phyloP scores from a whole-genome alignment of 1,284 basidiomycete genomes.

The Hemileia vastatrix region DNA sequence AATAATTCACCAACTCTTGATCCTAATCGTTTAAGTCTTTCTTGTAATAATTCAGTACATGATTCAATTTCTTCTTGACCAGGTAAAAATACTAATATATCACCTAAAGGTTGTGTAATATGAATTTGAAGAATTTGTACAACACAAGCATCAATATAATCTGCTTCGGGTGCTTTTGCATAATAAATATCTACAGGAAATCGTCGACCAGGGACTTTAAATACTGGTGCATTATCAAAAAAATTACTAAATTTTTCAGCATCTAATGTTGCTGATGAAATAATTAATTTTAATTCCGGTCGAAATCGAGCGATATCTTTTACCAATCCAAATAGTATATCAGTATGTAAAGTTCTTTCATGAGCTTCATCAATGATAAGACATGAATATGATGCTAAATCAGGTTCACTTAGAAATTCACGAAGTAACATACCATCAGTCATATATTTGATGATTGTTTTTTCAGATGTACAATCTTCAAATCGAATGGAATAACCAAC shows the following conservation, averaged over 20 bases:
- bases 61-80: slow-evolving; percentile 43
- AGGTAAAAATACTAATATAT: slow-evolving; percentile 42
- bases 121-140: slow-evolving; percentile 40
- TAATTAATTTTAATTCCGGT: slow-evolving; percentile 38
- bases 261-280: slow-evolving; percentile 42
- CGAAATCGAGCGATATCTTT: slow-evolving; percentile 37
- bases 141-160: slow-evolving; percentile 40
- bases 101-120: slow-evolving; percentile 36
- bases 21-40: too few species aligned
- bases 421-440: slow-evolving; percentile 43
- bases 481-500: slow-evolving; percentile 44
- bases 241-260: slow-evolving; percentile 36
- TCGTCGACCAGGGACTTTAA: slow-evolving; percentile 39
- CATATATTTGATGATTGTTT: slow-evolving; percentile 41
- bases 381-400: slow-evolving; percentile 28
- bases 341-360: slow-evolving; percentile 40
- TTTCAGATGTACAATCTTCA: slow-evolving; percentile 36
- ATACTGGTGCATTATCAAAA: slow-evolving; percentile 35
- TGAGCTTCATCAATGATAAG: slow-evolving; percentile 44
- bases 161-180: slow-evolving; percentile 31
- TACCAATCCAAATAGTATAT: slow-evolving; percentile 39
- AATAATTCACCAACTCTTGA: slow-evolving; percentile 30
- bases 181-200: slow-evolving; percentile 35
- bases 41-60: too few species aligned
- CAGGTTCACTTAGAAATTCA: slow-evolving; percentile 32